Conservation (phyloP, 192 early-diverging fungal species). For the Phycomyces nitens region DNA sequence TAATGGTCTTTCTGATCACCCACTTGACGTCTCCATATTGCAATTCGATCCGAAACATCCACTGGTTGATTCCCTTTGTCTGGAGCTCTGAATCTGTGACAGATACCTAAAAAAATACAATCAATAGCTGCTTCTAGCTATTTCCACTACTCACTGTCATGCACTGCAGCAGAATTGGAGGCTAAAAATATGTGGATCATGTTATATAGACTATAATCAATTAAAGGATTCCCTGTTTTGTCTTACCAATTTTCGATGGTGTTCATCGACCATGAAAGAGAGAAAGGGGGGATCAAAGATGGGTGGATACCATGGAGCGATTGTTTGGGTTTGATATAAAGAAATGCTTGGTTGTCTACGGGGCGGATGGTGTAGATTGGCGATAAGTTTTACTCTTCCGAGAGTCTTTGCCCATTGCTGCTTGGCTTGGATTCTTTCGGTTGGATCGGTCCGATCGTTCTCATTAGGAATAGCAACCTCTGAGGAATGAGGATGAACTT, state of each 20-base stretch:
- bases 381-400: slow-evolving; percentile 25
- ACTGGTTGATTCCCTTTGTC: slow-evolving; percentile 27
- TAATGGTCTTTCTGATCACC: slow-evolving; percentile 61
- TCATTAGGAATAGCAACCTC: not conserved
- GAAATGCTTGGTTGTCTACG: not conserved
- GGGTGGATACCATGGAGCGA: slow-evolving; percentile 21
- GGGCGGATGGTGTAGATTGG: slow-evolving; percentile 1
- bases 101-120: slow-evolving; percentile 14
- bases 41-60: slow-evolving; percentile 35
- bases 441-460: not conserved
- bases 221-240: not conserved
- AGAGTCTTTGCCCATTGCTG: slow-evolving; percentile 31
- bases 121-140: too few relatives aligned
- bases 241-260: slow-evolving; percentile 22
- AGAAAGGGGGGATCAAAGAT: slow-evolving; percentile 25
- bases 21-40: slow-evolving; percentile 78
- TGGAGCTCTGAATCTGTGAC: slow-evolving; percentile 30
- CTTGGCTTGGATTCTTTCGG: slow-evolving; percentile 7
- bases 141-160: not conserved
- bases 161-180: not conserved
- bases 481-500: not conserved
- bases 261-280: slow-evolving; percentile 18
- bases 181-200: not conserved
- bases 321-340: not conserved
- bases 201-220: too few relatives aligned